phyloP scores from a whole-genome alignment of 2,329 filamentous ascomycete genomes.

The Fusarium aywerte region DNA sequence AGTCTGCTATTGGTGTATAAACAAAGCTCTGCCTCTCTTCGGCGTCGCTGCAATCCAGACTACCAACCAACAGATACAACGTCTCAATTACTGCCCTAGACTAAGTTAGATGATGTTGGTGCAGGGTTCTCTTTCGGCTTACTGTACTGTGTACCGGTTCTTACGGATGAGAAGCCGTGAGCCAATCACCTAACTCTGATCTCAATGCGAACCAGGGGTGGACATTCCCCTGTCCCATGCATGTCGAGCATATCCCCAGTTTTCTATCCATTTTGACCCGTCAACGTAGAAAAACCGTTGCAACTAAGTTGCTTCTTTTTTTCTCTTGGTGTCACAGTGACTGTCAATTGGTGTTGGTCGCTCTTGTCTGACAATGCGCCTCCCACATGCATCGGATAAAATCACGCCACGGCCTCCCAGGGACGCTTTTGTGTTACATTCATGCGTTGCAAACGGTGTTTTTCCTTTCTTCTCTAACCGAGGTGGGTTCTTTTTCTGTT shows the following conservation, averaged over 20 bases:
- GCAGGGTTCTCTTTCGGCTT: constrained; percentile 7
- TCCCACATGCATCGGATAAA: constrained; percentile 30
- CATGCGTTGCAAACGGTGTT: neutral
- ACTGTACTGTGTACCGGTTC: too few relatives aligned
- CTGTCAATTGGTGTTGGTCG: neutral
- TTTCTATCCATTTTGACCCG: neutral
- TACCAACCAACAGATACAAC: constrained; percentile 5
- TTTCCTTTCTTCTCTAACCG: constrained; percentile 6
- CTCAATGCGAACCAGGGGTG: neutral
- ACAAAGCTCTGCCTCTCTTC: neutral
- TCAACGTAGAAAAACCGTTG: neutral
- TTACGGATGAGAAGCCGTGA: neutral
- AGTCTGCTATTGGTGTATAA: constrained; percentile 22
- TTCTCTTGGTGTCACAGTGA: neutral
- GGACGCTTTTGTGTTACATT: constrained; percentile 3
- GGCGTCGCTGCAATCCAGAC: neutral
- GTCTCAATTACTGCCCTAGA: constrained; percentile 4
- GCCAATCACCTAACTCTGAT: neutral
- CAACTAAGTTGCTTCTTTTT: neutral
- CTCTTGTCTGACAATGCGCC: constrained; percentile 12
- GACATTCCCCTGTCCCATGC: neutral
- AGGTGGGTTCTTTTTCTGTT: constrained; percentile 9
- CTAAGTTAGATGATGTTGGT: constrained; percentile 11
- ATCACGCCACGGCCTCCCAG: constrained; percentile 9
- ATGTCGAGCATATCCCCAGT: neutral